Evolutionary conservation across 768 basidiomycete species (phyloP).

Genomic region (Boletus speciosus): DNA sequence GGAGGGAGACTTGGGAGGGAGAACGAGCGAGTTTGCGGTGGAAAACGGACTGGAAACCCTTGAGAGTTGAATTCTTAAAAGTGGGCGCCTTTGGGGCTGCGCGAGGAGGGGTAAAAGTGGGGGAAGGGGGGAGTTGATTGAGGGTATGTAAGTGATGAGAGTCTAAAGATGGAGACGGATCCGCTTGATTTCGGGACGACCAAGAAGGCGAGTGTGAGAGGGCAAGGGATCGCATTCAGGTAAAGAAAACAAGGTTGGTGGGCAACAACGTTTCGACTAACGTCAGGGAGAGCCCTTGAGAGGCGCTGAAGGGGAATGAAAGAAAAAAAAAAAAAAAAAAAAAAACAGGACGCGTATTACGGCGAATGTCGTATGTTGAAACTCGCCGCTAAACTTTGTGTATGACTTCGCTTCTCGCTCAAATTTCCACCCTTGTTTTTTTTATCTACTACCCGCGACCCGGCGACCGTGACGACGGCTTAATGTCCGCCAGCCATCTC

Average conservation of each 20-base stretch:
- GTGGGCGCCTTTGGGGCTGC: constrained; percentile 26
- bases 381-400: not conserved
- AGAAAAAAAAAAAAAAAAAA: not conserved
- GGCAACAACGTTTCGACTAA: not conserved
- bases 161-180: constrained; percentile 35
- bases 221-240: constrained; percentile 35
- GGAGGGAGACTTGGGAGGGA: constrained; percentile 49
- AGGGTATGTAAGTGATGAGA: constrained; percentile 18
- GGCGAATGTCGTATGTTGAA: constrained; percentile 1
- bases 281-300: not conserved
- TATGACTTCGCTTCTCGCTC: not conserved
- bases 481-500: not conserved
- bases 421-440: not conserved
- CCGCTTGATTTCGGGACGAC: constrained; percentile 37
- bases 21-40: constrained; percentile 41
- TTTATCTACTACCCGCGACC: too few relatives aligned
- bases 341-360: not conserved
- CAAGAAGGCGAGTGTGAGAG: constrained; percentile 30
- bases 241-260: not conserved
- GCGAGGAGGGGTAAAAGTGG: constrained; percentile 40
- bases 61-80: constrained; percentile 36
- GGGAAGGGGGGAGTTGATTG: constrained; percentile 38
- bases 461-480: not conserved
- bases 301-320: not conserved
- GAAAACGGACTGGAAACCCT: constrained; percentile 53